Base-by-base conservation (phyloP, 75 land plant species). In the Ceratopteris richardii region DNA sequence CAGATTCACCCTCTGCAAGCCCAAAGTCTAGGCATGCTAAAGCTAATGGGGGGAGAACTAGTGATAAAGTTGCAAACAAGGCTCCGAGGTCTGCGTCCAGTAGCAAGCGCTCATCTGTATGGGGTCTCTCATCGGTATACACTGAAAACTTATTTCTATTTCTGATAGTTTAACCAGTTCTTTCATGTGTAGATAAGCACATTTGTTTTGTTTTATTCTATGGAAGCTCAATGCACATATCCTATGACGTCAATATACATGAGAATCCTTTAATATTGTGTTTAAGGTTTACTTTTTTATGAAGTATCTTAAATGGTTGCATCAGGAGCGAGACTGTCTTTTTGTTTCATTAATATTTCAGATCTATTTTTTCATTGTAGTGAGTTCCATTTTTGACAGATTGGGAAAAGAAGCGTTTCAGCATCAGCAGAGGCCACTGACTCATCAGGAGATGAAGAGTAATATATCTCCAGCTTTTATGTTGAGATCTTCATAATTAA, bases 361-460 rank as follows among this genome's bases (percentile, higher is more conserved):
- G n/a, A n/a, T n/a, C n/a, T n/a, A n/a, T n/a, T n/a, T n/a, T n/a
- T n/a, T n/a, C n/a, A n/a, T n/a, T n/a, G n/a, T n/a, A n/a, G n/a
- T n/a, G n/a, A n/a, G n/a, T n/a, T n/a, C 9, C 9, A 4, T 33
- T 9, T 33, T 33, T 33, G 3, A 9, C 72, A 91, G 97, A 63
- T 68, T 11, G 57, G 36, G 22, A 81, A 82, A 42, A 84, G 78
- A 64, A 85, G 74, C 61, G 71, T 71, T 1, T 69, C 81, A n/a
- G 37, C 37, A 33, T 33, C 37, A 9, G 54, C 71, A 57, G 95
- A 93, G 58, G 75, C 83, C 12, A 71, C 75, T 29, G 97, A 85
- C 39, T 85, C 86, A 29, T 90, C 96, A 44, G 90, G 85, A 26
- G 97, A 94, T 62, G 98, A 94, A 77, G 96, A 89, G 98, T 94